Evolutionary conservation across 1,139 yeast species (phyloP), one percentile per base, ranked within the genome.

Genomic region (Yamadazyma buinensis): DNA sequence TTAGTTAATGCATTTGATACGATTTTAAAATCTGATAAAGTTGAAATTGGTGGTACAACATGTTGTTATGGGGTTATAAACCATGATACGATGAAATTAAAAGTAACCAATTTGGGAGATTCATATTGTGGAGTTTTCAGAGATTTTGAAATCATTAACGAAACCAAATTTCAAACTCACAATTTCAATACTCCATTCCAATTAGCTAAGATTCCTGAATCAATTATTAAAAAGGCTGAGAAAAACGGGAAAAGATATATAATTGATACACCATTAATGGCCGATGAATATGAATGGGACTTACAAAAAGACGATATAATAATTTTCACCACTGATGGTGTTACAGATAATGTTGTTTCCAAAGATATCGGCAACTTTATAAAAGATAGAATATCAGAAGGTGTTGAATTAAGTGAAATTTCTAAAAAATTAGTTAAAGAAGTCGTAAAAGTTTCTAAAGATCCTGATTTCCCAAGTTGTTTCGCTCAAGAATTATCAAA

Each of bases 1-100:
- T 64, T 88, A 20, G 58, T 61, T 2, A 35, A 55, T 21, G 82
- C 95, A 1, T 88, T 78, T 49, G 51, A 61, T 1, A 61, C 70
- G 28, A 69, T 88, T 9, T 57, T 66, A 39, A 43, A 55, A 2
- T 77, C 78, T 8, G 78, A 80, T 1, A 67, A 66, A 30, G 95
- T 84, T 8, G 76, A 80, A 54, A 95, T 90, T 26, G 98, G 98
- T 4, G 95, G 97, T n/a, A 86, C 97, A 2, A 92, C 98, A 1
- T 90, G 95, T 1, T 86, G 95, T 50, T 72, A 85, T 33, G 97
- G 96, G 1, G 72, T 84, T 5, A 75, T 86, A 30, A 64, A 78
- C 12, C 66, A 78, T 1, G 68, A 64, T 20, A 56, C 72, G 13
- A 56, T 72, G 13, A 57, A 59, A 24, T 56, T 92, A 24, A 62